Conservation (phyloP, 192 early-diverging fungal species). For the Mortierella alpina region DNA sequence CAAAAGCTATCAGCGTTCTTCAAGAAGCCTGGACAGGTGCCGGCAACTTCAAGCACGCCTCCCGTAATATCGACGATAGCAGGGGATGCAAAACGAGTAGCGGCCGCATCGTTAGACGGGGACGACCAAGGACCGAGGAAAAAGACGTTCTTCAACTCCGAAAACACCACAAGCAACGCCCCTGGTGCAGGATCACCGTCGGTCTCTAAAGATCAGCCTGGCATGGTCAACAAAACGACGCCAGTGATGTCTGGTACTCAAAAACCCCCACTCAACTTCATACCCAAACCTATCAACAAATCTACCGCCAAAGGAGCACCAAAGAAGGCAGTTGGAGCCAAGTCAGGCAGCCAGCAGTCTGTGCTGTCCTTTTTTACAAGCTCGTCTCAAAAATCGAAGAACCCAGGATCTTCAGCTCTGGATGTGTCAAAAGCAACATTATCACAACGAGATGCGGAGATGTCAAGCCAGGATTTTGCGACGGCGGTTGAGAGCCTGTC, state of each 20-base stretch:
- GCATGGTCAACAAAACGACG: too few species aligned
- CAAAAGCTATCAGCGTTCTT: constrained; percentile 66
- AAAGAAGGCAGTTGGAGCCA: constrained; percentile 6
- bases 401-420: too few species aligned
- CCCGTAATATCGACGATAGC: not conserved
- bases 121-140: constrained; percentile 18
- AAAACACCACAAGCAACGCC: not conserved
- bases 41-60: not conserved
- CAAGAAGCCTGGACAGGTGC: constrained; percentile 20
- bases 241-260: not conserved
- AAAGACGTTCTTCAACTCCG: constrained; percentile 13
- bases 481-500: not conserved
- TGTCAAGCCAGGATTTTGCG: not conserved
- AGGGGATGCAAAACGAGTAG: constrained; percentile 8
- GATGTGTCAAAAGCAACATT: too few species aligned
- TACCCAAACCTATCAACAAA: constrained; percentile 27
- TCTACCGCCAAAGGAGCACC: not conserved
- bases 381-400: not conserved
- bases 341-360: constrained; percentile 12
- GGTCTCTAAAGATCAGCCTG: too few species aligned
- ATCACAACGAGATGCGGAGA: too few species aligned
- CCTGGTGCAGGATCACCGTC: too few species aligned
- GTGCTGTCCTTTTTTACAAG: constrained; percentile 35
- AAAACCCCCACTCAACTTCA: not conserved
- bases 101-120: not conserved